Evolutionary conservation across 352 stramenopile genomes (phyloP).

Genomic region (Pythium aphanidermatum): DNA sequence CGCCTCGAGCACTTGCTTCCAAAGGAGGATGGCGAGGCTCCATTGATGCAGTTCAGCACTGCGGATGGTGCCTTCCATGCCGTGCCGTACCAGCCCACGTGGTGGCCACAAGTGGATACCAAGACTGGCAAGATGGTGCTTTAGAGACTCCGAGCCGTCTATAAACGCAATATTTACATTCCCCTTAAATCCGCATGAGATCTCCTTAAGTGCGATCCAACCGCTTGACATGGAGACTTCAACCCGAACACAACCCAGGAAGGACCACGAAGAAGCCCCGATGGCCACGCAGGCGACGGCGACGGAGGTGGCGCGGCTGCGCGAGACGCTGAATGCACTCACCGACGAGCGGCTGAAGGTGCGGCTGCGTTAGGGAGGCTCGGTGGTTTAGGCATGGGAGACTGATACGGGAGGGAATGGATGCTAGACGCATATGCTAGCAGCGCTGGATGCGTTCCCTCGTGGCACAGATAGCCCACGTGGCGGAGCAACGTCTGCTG

Average conservation of each 20-base stretch:
- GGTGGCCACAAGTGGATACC: slow-evolving; percentile 66
- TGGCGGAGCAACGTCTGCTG: slow-evolving; percentile 1
- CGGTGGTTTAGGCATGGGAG: too few species aligned
- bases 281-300: slow-evolving; percentile 3
- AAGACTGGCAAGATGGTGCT: slow-evolving; percentile 74
- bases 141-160: too few species aligned
- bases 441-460: slow-evolving; percentile 46
- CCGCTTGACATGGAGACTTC: too few species aligned
- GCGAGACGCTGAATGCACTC: slow-evolving; percentile 13
- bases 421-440: slow-evolving; percentile 61
- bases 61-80: slow-evolving; percentile 58
- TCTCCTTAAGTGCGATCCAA: slow-evolving; percentile 11
- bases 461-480: not conserved
- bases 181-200: slow-evolving; percentile 7
- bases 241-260: too few species aligned
- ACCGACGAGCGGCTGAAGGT: slow-evolving; percentile 14
- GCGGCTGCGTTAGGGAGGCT: too few species aligned
- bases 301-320: slow-evolving; percentile 12
- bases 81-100: slow-evolving; percentile 65
- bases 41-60: slow-evolving; percentile 55
- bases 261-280: too few species aligned
- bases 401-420: too few species aligned
- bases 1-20: slow-evolving; percentile 58
- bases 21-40: slow-evolving; percentile 31
- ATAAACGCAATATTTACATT: slow-evolving; percentile 1